Evolutionary conservation across 306 rosid genomes (phyloP).

Genomic region (Begonia peltatifolia): DNA sequence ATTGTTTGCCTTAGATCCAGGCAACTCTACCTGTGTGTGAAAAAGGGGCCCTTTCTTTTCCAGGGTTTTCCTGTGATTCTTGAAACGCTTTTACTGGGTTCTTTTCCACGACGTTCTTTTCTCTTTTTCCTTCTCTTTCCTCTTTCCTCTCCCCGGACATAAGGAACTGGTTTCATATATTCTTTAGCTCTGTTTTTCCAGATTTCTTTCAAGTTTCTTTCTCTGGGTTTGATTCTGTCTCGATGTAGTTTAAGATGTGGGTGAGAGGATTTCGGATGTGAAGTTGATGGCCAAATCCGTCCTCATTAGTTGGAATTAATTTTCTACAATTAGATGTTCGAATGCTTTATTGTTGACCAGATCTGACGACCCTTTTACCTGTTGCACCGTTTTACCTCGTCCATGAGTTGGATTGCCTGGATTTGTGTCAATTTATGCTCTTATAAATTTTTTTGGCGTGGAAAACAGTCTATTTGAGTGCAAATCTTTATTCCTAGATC

Average conservation of each 20-base stretch:
- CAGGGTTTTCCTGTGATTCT: conserved; percentile 76
- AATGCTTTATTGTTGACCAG: conserved; percentile 69
- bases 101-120: conserved; percentile 47
- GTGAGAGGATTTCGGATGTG: conserved; percentile 32
- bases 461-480: conserved; percentile 33
- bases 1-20: conserved; percentile 91
- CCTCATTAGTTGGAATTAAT: conserved; percentile 16
- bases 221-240: conserved; percentile 35
- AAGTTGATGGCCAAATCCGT: conserved; percentile 23
- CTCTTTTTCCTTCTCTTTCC: too few relatives aligned
- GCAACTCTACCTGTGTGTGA: conserved; percentile 35
- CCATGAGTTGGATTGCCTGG: conserved; percentile 25
- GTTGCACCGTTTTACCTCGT: conserved; percentile 34
- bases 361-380: conserved; percentile 53
- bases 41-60: conserved; percentile 34
- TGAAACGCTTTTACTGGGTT: conserved; percentile 43
- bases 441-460: conserved; percentile 37
- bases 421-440: conserved; percentile 12
- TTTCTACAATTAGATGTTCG: conserved; percentile 33
- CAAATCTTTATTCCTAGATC: conserved; percentile 34
- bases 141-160: conserved; percentile 45
- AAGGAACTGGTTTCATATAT: conserved; percentile 33
- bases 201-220: conserved; percentile 25
- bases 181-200: conserved; percentile 8
- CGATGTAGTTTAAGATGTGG: conserved; percentile 32